These are phyloP conservation scores for Amphicarpaea edgeworthii DNA, from an alignment of 306 rosid genomes.

Conservation along the genomic window DNA sequence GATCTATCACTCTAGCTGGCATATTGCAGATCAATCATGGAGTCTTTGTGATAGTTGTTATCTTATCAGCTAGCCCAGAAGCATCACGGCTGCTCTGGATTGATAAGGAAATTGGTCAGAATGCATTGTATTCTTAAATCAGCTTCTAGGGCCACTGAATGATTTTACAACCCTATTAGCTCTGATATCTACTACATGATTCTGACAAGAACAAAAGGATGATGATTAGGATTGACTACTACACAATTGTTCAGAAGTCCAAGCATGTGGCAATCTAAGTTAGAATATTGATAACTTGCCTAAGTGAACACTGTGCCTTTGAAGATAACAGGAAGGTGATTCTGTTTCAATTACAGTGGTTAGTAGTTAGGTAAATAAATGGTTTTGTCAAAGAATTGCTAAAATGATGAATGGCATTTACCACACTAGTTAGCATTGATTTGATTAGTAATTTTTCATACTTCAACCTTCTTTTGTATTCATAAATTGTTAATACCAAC, in stretches of 20 bases:
- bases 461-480: neutral
- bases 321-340: conserved; percentile 39
- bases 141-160: conserved; percentile 45
- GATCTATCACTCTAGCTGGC: conserved; percentile 49
- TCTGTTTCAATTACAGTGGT: neutral
- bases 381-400: neutral
- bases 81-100: conserved; percentile 47
- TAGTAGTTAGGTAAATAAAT: conserved; percentile 28
- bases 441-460: conserved; percentile 14
- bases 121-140: conserved; percentile 39
- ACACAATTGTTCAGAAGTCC: conserved; percentile 45
- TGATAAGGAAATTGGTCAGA: conserved; percentile 47
- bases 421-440: conserved; percentile 9
- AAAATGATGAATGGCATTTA: neutral
- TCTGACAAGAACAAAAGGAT: conserved; percentile 43
- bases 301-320: conserved; percentile 17
- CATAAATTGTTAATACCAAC: conserved; percentile 20
- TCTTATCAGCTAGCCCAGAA: conserved; percentile 39
- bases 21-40: conserved; percentile 43
- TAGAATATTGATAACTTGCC: conserved; percentile 36
- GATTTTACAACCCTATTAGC: conserved; percentile 42
- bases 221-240: conserved; percentile 39
- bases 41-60: conserved; percentile 35
- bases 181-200: conserved; percentile 27
- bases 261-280: conserved; percentile 35